A percentile compares a stretch with the other conserved stretches of the same genome.
phyloP scores from a whole-genome alignment of 78 protist genomes.

The Planoprotostelium fungivorum region DNA sequence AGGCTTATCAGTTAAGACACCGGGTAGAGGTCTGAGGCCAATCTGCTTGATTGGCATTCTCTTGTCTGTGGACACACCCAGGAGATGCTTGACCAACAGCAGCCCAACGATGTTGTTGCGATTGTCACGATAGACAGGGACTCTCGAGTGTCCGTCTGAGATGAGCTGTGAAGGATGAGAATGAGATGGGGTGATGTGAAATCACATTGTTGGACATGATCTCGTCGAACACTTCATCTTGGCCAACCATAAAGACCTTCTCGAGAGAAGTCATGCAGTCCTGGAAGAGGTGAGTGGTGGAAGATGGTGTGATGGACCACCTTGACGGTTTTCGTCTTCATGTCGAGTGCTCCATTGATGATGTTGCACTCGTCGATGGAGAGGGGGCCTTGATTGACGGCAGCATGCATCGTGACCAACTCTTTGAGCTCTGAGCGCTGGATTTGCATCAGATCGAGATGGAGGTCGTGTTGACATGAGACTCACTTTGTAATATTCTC shows the following conservation, averaged over 20 bases:
- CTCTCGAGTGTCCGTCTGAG: neutral
- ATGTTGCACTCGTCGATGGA: constrained; percentile 9
- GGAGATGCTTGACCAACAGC: neutral
- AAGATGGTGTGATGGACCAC: no score
- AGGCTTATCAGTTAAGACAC: neutral
- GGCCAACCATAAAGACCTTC: neutral
- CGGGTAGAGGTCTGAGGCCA: neutral
- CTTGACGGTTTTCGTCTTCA: constrained; percentile 6
- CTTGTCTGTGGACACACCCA: neutral
- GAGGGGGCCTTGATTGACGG: constrained; percentile 10
- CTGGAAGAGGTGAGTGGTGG: neutral
- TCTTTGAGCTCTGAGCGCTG: constrained; percentile 47
- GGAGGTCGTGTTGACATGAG: neutral
- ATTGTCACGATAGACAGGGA: neutral
- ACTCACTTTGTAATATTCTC: constrained; percentile 5
- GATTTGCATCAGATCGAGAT: neutral
- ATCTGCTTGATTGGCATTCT: neutral
- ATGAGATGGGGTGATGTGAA: neutral
- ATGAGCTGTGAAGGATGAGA: neutral
- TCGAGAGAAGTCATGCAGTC: neutral
- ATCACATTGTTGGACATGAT: neutral
- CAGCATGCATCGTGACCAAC: constrained; percentile 18
- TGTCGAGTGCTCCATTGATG: constrained; percentile 34
- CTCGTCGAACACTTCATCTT: neutral
- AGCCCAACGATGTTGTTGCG: neutral